Conservation (phyloP, 192 early-diverging fungal species). For the Chytriomyces sp. region DNA sequence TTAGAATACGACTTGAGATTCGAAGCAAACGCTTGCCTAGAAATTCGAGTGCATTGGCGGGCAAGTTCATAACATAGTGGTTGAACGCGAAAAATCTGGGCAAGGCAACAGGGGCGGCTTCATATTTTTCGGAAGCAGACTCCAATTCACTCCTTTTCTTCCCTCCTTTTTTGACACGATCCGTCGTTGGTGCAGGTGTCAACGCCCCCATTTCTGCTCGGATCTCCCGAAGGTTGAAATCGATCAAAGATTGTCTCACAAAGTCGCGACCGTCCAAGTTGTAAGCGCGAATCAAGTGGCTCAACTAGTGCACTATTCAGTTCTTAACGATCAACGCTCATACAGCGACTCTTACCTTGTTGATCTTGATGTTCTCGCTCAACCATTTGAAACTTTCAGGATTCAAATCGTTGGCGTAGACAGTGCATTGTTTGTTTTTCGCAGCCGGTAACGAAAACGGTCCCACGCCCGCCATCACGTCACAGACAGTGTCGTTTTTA, state of each 20-base stretch:
- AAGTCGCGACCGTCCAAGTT: conserved; percentile 93
- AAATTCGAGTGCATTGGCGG: conserved; percentile 95
- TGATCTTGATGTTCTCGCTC: conserved; percentile 75
- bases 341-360: conserved; percentile 66
- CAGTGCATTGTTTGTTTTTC: conserved; percentile 71
- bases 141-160: conserved; percentile 15
- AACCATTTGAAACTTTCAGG: conserved; percentile 84
- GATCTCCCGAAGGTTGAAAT: conserved; percentile 54
- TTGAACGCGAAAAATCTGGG: conserved; percentile 59
- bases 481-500: conserved; percentile 75
- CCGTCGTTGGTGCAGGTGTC: conserved; percentile 2
- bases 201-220: conserved; percentile 32
- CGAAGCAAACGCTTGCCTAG: conserved; percentile 57
- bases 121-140: neutral
- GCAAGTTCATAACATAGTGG: conserved; percentile 99
- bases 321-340: neutral
- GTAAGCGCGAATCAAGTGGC: conserved; percentile 67
- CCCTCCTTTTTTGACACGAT: neutral
- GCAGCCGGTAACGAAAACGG: conserved; percentile 95
- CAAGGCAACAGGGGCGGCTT: neutral
- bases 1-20: neutral
- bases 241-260: conserved; percentile 72
- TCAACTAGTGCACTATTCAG: too few relatives aligned
- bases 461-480: conserved; percentile 96
- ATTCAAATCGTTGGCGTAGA: conserved; percentile 98